These are phyloP conservation scores for Meredithiella fracta DNA, from an alignment of 2,329 filamentous ascomycete species.

Conservation along the genomic window DNA sequence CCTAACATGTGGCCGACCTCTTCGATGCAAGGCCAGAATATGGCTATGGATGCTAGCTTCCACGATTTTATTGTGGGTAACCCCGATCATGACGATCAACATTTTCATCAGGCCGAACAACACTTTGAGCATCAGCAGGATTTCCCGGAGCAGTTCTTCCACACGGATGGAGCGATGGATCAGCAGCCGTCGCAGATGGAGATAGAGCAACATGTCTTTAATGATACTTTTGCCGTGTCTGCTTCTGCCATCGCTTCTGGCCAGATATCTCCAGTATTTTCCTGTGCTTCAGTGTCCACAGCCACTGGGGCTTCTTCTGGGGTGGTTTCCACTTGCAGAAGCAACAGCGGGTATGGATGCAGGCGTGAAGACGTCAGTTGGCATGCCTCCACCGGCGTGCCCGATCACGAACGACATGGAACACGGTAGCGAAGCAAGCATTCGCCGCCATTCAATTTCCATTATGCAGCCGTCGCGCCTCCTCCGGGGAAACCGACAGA, in stretches of 20 bases:
- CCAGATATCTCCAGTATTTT: background rate
- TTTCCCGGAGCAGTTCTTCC: background rate
- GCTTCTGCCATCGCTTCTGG: background rate
- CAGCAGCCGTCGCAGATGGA: no score
- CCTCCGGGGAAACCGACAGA: background rate
- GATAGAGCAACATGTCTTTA: no score
- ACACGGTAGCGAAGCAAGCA: background rate
- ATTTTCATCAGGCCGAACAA: background rate
- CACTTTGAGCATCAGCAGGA: background rate
- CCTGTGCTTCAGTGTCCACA: background rate
- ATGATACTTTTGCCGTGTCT: background rate
- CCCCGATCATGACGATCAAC: slow-evolving; percentile 1
- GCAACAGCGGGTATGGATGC: background rate
- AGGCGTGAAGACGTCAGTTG: background rate
- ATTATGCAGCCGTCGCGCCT: background rate
- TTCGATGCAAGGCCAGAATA: slow-evolving; percentile 30
- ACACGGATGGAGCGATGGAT: background rate
- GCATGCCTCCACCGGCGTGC: background rate
- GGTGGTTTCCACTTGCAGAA: no score
- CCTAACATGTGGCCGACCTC: slow-evolving; percentile 53
- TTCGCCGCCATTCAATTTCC: background rate
- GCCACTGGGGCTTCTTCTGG: background rate
- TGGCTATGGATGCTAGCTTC: slow-evolving; percentile 13
- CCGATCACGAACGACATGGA: background rate
- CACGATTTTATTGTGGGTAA: slow-evolving; percentile 14